A percentile compares a stretch with the other conserved stretches of the same genome.
Evolutionary conservation across 768 basidiomycete species (phyloP).

Genomic region (Pleurotus sapidus): DNA sequence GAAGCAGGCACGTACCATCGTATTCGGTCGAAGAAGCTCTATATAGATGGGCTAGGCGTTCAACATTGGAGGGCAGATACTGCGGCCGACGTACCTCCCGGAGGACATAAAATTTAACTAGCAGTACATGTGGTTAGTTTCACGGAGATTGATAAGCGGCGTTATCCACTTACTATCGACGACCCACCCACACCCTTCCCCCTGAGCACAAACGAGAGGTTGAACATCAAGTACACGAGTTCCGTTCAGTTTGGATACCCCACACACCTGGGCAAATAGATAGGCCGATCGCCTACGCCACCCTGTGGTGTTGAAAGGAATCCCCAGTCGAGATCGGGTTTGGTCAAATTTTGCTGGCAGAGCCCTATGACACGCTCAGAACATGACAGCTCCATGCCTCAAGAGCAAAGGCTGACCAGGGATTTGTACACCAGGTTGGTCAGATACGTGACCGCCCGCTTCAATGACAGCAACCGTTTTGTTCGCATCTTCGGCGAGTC

Average conservation of each 20-base stretch:
- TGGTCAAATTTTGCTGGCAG: neutral
- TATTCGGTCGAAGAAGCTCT: slow-evolving; percentile 14
- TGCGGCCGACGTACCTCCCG: slow-evolving; percentile 6
- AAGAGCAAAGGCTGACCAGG: neutral
- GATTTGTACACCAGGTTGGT: neutral
- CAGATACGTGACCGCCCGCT: slow-evolving; percentile 25
- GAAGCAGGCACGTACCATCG: slow-evolving; percentile 6
- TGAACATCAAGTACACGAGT: neutral
- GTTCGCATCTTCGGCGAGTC: slow-evolving; percentile 17
- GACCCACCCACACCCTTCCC: slow-evolving; percentile 16
- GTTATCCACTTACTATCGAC: slow-evolving; percentile 9
- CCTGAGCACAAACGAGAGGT: slow-evolving; percentile 1
- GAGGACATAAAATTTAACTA: slow-evolving; percentile 16
- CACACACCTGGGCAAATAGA: slow-evolving; percentile 9
- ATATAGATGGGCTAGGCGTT: neutral
- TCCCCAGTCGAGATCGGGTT: slow-evolving; percentile 5
- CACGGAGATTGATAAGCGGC: neutral
- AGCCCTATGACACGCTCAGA: neutral
- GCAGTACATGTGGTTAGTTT: neutral
- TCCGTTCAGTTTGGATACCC: neutral
- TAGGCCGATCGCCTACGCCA: slow-evolving; percentile 1
- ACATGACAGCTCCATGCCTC: neutral
- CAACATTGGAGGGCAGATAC: neutral
- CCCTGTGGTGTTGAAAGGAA: slow-evolving; percentile 3
- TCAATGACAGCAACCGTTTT: slow-evolving; percentile 18